Conservation (phyloP, 2,329 filamentous ascomycete species). For the Scopulariopsis brevicaulis region DNA sequence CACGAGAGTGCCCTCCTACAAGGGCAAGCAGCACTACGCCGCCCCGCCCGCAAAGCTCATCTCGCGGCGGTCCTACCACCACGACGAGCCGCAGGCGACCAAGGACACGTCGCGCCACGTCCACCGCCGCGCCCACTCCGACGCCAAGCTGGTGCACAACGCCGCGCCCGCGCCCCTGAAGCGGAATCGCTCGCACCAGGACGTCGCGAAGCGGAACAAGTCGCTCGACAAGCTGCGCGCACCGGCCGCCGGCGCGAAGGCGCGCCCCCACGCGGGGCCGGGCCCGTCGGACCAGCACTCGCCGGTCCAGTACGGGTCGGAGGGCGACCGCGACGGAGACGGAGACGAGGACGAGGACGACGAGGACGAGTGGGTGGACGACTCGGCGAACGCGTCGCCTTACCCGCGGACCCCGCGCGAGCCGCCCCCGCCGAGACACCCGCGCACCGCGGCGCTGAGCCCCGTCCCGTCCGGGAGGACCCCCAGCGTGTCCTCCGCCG, state of each 20-base stretch:
- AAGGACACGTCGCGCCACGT: conserved; percentile 18
- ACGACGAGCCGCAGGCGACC: conserved; percentile 22
- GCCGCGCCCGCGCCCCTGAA: conserved; percentile 30
- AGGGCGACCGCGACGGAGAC: conserved; percentile 33
- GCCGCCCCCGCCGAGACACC: not conserved
- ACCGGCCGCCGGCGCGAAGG: conserved; percentile 1
- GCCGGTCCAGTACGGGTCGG: conserved; percentile 52
- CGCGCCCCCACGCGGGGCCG: conserved; percentile 11
- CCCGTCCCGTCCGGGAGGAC: not conserved
- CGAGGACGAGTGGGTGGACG: conserved; percentile 55
- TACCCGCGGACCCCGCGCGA: conserved; percentile 18
- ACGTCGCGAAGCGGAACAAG: conserved; percentile 39
- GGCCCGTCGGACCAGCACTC: conserved; percentile 36
- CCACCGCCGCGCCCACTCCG: conserved; percentile 13
- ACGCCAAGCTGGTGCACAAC: conserved; percentile 24
- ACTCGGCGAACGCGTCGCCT: conserved; percentile 51
- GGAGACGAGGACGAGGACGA: conserved; percentile 25
- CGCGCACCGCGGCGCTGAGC: not conserved
- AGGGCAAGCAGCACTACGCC: conserved; percentile 27
- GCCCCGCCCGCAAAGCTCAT: not conserved
- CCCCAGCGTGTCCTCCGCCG: conserved; percentile 7
- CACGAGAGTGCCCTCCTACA: conserved; percentile 39
- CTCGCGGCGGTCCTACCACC: conserved; percentile 11
- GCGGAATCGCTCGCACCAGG: conserved; percentile 48
- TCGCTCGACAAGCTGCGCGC: conserved; percentile 31